Base-by-base conservation (phyloP, 2,329 filamentous ascomycete species). In the Grosmannia huntii region DNA sequence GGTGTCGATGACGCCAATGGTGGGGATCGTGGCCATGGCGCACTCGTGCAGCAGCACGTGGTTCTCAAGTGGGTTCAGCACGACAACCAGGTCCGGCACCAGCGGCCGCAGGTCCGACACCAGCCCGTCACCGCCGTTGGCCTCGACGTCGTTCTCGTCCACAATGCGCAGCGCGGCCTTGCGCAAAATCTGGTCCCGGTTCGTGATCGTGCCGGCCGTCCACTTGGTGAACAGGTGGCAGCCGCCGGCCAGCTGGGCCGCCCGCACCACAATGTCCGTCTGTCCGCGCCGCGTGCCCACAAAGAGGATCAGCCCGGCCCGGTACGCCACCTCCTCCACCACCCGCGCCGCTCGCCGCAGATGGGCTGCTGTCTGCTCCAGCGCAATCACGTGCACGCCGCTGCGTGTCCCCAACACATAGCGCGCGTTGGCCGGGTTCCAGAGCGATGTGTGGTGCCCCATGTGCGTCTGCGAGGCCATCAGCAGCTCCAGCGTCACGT, bases 221-320 rank as follows among this genome's bases (percentile, higher is more conserved):
- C 94, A 99, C 66, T 90, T 86, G 68, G 89, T 88, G 68, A 96
- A 97, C 38, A 99, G 72, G 70, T 97, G 91, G 68, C 87, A 97
- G 2, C 83, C 90, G 59, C 82, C 79, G 0, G 90, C 83, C 61
- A 95, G 71, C 69, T 86, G 76, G 0, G 94, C 90, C 5, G 92
- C 90, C 62, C 82, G 83, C 19, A 95, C 88, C 1, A 96, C 88
- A 57, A 85, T 81, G 62, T 86, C 80, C 70, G 86, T 86, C 68
- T 96, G 92, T 1, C 89, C 90, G 58, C 82, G 79, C 33, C 92
- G 80, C 5, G 88, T 97, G 51, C 94, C 94, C 0, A 91, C 91
- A 68, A 97, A 96, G 10, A 99, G 80, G 53, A 97, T 86, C 60
- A 96, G 72, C 1, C 94, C 94, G 50, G 88, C 94, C 57, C 83